Percentiles rank a stretch among this genome's conserved stretches.
These are phyloP conservation scores for Fusarium sp. DNA, from an alignment of 2,329 filamentous ascomycete genomes.

Conservation along the genomic window DNA sequence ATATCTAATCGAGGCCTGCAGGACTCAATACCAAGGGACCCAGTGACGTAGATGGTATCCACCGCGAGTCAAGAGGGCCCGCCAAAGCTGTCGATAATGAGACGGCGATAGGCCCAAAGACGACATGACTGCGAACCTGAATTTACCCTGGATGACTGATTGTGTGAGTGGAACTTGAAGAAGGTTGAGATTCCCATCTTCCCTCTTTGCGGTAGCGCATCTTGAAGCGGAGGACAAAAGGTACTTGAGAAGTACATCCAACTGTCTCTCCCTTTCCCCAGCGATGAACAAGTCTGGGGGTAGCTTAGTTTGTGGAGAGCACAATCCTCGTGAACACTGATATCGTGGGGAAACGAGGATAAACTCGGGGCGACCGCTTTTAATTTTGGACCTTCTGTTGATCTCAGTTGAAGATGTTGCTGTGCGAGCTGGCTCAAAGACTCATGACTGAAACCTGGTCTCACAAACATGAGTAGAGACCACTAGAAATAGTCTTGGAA, in stretches of 20 bases:
- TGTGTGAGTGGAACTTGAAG: slow-evolving; percentile 37
- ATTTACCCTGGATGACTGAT: slow-evolving; percentile 8
- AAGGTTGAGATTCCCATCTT: slow-evolving; percentile 26
- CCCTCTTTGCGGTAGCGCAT: slow-evolving; percentile 26
- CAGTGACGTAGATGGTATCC: slow-evolving; percentile 42
- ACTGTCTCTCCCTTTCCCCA: background rate
- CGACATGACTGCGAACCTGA: slow-evolving; percentile 25
- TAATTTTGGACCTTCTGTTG: slow-evolving; percentile 19
- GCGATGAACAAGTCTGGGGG: slow-evolving; percentile 8
- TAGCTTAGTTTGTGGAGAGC: slow-evolving; percentile 27
- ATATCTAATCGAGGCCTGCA: background rate
- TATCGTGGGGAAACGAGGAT: slow-evolving; percentile 29
- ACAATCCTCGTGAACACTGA: slow-evolving; percentile 18
- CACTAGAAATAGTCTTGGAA: background rate
- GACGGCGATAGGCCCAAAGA: slow-evolving; percentile 39
- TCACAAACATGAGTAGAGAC: background rate
- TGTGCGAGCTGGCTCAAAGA: background rate
- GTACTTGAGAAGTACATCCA: slow-evolving; percentile 34
- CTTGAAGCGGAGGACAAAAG: slow-evolving; percentile 21
- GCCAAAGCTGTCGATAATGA: slow-evolving; percentile 27
- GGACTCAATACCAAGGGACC: slow-evolving; percentile 3
- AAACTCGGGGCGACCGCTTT: slow-evolving; percentile 9
- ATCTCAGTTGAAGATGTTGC: background rate
- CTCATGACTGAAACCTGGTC: slow-evolving; percentile 3
- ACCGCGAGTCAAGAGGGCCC: slow-evolving; percentile 31